These are phyloP conservation scores for Mycena venus DNA, from an alignment of 768 basidiomycete genomes.

Conservation along the genomic window DNA sequence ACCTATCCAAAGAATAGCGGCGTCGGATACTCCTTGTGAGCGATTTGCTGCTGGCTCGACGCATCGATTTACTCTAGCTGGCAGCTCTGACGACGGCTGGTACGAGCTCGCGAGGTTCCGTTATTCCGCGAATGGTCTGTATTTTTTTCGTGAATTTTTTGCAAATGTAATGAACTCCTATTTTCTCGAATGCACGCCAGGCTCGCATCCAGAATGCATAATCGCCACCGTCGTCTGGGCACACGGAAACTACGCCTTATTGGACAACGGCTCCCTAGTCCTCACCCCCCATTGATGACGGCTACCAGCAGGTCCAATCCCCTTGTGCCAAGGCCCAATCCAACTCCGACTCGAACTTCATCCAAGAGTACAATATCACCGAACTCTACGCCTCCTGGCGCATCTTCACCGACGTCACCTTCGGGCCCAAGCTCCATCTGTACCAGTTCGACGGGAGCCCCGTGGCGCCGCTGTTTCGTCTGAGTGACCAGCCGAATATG, in stretches of 20 bases:
- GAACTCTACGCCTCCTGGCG: conserved; percentile 65
- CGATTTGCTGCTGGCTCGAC: no score
- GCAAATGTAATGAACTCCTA: not conserved
- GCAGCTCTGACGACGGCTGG: conserved; percentile 70
- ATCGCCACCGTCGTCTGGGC: conserved; percentile 78
- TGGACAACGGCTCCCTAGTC: conserved; percentile 72
- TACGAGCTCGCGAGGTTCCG: conserved; percentile 84
- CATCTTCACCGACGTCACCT: conserved; percentile 65
- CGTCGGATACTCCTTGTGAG: conserved; percentile 75
- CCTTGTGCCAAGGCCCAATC: conserved; percentile 74
- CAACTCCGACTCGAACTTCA: conserved; percentile 75
- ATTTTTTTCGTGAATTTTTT: not conserved
- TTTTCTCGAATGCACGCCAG: conserved; percentile 48
- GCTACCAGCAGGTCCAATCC: conserved; percentile 83
- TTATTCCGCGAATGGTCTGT: conserved; percentile 74
- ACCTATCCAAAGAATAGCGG: conserved; percentile 78
- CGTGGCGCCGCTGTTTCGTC: conserved; percentile 63
- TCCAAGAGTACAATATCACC: conserved; percentile 75
- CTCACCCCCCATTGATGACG: conserved; percentile 75
- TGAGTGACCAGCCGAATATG: conserved; percentile 73
- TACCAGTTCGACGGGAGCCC: conserved; percentile 71
- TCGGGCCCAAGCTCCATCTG: conserved; percentile 68
- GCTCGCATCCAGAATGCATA: conserved; percentile 77
- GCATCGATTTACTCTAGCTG: not conserved
- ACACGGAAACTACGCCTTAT: conserved; percentile 72